Evolutionary conservation across 2,329 filamentous ascomycete species (phyloP), one percentile per base, ranked within the genome.

Genomic region (Arthrobotrys entomopaga): DNA sequence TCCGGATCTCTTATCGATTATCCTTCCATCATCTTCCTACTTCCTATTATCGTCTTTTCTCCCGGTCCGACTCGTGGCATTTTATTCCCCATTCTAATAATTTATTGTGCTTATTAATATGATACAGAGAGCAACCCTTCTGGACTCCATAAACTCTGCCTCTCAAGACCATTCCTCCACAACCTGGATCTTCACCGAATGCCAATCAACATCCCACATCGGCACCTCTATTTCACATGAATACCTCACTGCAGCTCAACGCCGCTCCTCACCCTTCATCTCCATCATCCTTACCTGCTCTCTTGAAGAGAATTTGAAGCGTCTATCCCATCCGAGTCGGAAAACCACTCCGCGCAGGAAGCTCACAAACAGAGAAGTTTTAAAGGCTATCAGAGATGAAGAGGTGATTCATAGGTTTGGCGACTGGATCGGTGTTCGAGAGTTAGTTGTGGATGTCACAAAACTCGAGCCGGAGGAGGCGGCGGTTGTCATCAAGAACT

Each of bases 111-210:
- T 6, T 26, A 34, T 2, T 3, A 15, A 13, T 43, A 3, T 3
- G 11, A 46, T 46, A 16, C n/a, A 75, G 71, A 65, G 71, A 49
- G 65, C 65, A n/a, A 75, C 71, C 7, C 59, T 75, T 10, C 48
- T 75, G 2, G 71, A 75, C 26, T 75, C 71, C 20, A 75, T 75
- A 60, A 60, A 52, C 38, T 53, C 65, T 4, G 65, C 65, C 26
- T 61, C 71, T 11, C 49, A 52, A n/a, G 71, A 74, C 4, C 71
- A 70, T 29, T 42, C 54, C 24, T 24, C 54, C 11, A 76, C 26
- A 26, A 77, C 71, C 2, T 80, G 74, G 73, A 80, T 80, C 40
- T 79, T 80, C 48, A 79, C 78, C 16, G 79, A 79, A 66, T 75
- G 77, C 52, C 75, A 76, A 26, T 65, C 57, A 34, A 70, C 65